These are phyloP conservation scores for Mucor ambiguus DNA, from an alignment of 371 early-diverging fungal species.

Conservation along the genomic window DNA sequence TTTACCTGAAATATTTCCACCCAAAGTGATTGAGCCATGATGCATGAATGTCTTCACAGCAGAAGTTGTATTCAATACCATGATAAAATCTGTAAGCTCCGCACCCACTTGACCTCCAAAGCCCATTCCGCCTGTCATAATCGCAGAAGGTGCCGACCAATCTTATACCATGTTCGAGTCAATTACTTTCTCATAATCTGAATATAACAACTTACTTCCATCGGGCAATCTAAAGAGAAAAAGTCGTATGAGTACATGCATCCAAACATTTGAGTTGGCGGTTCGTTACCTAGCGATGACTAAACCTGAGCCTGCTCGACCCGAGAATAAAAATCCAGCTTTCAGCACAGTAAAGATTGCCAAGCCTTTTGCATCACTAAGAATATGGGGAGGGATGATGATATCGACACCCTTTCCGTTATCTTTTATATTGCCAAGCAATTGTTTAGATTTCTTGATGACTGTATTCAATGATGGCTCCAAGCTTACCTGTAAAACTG, in stretches of 20 bases:
- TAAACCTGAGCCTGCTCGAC: conserved; percentile 81
- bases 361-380: conserved; percentile 75
- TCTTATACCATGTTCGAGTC: conserved; percentile 3
- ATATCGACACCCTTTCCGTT: conserved; percentile 55
- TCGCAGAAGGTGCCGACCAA: conserved; percentile 66
- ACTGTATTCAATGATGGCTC: neutral
- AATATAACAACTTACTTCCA: conserved; percentile 28
- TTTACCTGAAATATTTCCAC: conserved; percentile 59
- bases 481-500: conserved; percentile 47
- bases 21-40: conserved; percentile 76
- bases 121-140: conserved; percentile 66
- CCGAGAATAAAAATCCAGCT: conserved; percentile 87
- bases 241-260: neutral
- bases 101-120: conserved; percentile 78
- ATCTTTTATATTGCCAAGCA: conserved; percentile 17
- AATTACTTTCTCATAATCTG: neutral
- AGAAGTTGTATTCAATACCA: conserved; percentile 76
- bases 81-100: conserved; percentile 80
- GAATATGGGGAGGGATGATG: conserved; percentile 63
- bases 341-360: conserved; percentile 87
- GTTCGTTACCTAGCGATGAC: conserved; percentile 64
- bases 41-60: conserved; percentile 77
- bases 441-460: neutral
- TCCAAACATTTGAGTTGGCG: neutral
- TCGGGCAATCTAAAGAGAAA: conserved; percentile 31